Percentiles rank a stretch among this genome's conserved stretches.
Conservation (phyloP, 2,329 filamentous ascomycete species). For the Penicillium brasilianum region DNA sequence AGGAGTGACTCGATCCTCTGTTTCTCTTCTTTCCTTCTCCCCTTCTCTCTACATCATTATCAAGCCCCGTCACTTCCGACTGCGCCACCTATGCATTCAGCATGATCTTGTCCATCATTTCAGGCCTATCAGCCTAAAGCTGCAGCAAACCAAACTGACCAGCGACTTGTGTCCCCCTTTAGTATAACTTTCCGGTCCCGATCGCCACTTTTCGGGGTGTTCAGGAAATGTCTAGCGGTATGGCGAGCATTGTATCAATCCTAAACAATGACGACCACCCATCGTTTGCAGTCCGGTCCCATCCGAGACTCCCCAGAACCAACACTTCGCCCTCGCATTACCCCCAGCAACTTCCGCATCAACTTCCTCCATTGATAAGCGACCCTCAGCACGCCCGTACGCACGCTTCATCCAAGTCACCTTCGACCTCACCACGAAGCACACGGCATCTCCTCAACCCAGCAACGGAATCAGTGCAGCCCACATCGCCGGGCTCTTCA, state of each 20-base stretch:
- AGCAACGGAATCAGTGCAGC: constrained; percentile 33
- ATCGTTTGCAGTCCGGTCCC: constrained; percentile 50
- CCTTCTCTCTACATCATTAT: constrained; percentile 2
- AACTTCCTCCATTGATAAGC: constrained; percentile 20
- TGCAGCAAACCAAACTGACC: constrained; percentile 20
- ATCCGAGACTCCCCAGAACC: constrained; percentile 29
- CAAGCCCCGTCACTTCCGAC: constrained; percentile 3
- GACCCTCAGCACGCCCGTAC: constrained; percentile 28
- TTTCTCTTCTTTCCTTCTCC: constrained; percentile 3
- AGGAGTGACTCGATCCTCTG: constrained; percentile 16
- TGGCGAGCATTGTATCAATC: constrained; percentile 49
- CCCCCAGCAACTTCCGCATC: constrained; percentile 24
- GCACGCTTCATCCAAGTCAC: constrained; percentile 33
- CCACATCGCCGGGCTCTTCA: constrained; percentile 40
- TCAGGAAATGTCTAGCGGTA: constrained; percentile 40
- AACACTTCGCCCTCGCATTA: constrained; percentile 30
- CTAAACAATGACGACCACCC: constrained; percentile 55
- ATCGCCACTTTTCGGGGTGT: constrained; percentile 22
- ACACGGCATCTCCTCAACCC: constrained; percentile 32
- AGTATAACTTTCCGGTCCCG: constrained; percentile 28
- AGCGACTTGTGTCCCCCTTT: constrained; percentile 11
- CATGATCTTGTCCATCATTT: constrained; percentile 14
- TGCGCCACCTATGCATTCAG: background rate
- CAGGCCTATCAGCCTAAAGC: constrained; percentile 9
- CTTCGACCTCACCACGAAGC: constrained; percentile 34